These are phyloP conservation scores for Hermanozyma aechmeae DNA, from an alignment of 805 yeast species.

Conservation along the genomic window DNA sequence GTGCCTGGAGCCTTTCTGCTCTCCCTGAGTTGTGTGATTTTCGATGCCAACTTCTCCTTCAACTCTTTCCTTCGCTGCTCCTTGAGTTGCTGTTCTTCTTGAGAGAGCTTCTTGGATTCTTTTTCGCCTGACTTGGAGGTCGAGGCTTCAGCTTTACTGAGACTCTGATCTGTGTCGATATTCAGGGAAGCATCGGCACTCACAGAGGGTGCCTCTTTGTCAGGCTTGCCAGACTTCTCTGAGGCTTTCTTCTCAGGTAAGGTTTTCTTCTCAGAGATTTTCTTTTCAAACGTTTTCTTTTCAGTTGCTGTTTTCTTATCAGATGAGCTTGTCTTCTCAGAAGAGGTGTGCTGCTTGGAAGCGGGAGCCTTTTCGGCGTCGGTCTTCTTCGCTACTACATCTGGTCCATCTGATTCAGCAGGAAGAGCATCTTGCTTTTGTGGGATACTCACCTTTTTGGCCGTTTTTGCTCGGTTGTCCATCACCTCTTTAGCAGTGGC, in stretches of 20 bases:
- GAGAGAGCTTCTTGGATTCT: conserved; percentile 16
- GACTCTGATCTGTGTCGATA: conserved; percentile 46
- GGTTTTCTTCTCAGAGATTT: no score
- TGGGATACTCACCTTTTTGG: conserved; percentile 40
- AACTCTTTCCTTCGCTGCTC: conserved; percentile 55
- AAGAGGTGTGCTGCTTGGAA: no score
- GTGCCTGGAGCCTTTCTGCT: conserved; percentile 91
- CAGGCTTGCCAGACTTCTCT: conserved; percentile 1
- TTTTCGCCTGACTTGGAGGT: conserved; percentile 3
- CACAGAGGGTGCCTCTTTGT: conserved; percentile 6
- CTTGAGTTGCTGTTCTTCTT: conserved; percentile 42
- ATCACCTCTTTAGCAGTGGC: conserved; percentile 54
- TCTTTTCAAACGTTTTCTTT: no score
- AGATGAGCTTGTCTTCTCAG: no score
- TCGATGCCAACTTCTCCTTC: conserved; percentile 69
- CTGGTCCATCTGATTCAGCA: no score
- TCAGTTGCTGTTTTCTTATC: no score
- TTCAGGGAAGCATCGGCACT: conserved; percentile 48
- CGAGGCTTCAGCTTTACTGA: conserved; percentile 2
- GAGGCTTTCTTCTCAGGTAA: no score
- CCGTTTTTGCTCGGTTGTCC: conserved; percentile 44
- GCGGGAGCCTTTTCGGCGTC: no score
- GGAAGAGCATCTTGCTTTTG: no score
- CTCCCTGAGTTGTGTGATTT: conserved; percentile 60
- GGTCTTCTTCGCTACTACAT: no score